A percentile compares a stretch with the other conserved stretches of the same genome.
Conservation (phyloP, 345 rosid species). For the Lepidium africanum region DNA sequence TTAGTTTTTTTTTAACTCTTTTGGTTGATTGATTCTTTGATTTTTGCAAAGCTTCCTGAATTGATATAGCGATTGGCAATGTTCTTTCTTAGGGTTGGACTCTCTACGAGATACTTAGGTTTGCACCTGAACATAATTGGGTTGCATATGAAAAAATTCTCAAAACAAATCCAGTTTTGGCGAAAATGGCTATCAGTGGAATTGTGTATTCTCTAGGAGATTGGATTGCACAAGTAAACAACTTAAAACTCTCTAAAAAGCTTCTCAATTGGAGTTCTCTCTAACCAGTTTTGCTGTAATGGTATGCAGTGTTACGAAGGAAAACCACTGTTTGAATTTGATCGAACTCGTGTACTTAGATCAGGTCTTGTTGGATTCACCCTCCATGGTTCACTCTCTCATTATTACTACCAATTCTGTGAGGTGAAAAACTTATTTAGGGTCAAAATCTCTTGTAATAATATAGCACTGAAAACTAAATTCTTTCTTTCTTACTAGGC, state of each 20-base stretch:
- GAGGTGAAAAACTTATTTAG: constrained; percentile 45
- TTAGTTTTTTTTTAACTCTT: not conserved
- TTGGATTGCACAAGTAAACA: constrained; percentile 90
- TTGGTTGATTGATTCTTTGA: not conserved
- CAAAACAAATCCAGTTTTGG: constrained; percentile 76
- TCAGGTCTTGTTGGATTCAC: constrained; percentile 92
- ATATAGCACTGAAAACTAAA: constrained; percentile 12
- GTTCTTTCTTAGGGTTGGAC: constrained; percentile 78
- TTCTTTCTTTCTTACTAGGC: constrained; percentile 35
- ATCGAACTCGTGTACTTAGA: constrained; percentile 56
- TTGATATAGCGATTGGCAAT: not conserved
- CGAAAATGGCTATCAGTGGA: constrained; percentile 96
- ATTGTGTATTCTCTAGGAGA: constrained; percentile 80
- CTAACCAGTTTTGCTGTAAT: not conserved
- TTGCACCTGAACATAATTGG: constrained; percentile 90
- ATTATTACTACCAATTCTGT: constrained; percentile 81
- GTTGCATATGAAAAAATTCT: constrained; percentile 85
- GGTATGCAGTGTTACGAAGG: constrained; percentile 77
- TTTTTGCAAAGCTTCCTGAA: not conserved
- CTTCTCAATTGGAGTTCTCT: not conserved
- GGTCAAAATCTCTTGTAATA: not conserved
- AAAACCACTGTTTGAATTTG: constrained; percentile 71
- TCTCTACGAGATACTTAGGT: constrained; percentile 69
- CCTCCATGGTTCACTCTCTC: constrained; percentile 93
- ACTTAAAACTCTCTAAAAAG: not conserved